Evolutionary conservation across 345 rosid genomes (phyloP).

Genomic region (Sisymbrium irio): DNA sequence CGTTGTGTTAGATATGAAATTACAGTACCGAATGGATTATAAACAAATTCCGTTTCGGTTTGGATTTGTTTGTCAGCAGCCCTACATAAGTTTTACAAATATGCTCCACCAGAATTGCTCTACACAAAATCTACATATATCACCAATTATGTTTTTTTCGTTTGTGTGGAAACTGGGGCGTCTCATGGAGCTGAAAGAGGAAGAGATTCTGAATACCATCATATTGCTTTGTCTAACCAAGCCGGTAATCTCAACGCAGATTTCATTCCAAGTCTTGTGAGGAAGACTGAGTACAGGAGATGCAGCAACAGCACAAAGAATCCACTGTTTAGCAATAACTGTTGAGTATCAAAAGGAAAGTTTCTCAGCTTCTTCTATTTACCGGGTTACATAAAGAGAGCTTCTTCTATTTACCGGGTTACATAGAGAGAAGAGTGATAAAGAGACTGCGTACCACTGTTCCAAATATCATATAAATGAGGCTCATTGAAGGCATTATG

Average conservation of each 20-base stretch:
- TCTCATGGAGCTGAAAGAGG: background rate
- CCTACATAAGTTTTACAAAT: background rate
- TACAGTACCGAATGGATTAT: background rate
- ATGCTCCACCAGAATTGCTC: conserved; percentile 7
- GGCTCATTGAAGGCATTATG: conserved; percentile 71
- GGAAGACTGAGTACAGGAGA: conserved; percentile 70
- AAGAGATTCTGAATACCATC: conserved; percentile 12
- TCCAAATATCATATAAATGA: conserved; percentile 73
- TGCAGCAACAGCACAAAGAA: conserved; percentile 82
- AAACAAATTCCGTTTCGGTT: background rate
- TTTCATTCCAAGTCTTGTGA: conserved; percentile 79
- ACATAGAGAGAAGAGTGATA: background rate
- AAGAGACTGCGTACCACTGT: conserved; percentile 53
- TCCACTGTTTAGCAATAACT: conserved; percentile 81
- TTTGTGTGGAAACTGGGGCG: background rate
- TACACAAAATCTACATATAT: background rate
- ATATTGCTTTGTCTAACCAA: conserved; percentile 78
- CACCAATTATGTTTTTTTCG: background rate
- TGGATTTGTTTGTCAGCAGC: background rate
- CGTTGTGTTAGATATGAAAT: background rate
- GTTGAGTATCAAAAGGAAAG: conserved; percentile 28
- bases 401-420: background rate
- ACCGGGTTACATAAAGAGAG: background rate
- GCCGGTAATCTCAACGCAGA: conserved; percentile 62
- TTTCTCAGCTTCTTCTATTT: background rate